These are phyloP conservation scores for Aspergillus olivimuriae DNA, from an alignment of 495 filamentous ascomycete genomes.

Conservation along the genomic window DNA sequence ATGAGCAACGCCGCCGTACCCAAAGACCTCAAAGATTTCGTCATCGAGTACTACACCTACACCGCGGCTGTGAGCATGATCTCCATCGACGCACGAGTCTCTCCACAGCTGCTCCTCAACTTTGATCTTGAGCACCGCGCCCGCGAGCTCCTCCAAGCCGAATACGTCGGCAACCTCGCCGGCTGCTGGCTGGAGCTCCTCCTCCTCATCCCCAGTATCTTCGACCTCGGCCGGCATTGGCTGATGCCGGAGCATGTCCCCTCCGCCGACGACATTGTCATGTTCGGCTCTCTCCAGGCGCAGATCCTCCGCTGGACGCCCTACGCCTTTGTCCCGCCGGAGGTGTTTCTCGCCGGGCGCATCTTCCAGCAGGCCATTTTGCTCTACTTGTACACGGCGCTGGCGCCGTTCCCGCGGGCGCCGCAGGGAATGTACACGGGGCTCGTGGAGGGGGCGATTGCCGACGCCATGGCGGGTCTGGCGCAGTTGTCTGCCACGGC, in stretches of 20 bases:
- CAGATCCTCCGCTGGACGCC: conserved; percentile 31
- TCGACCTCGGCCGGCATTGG: conserved; percentile 35
- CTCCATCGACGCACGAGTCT: conserved; percentile 32
- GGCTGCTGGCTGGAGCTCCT: conserved; percentile 33
- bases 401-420: conserved; percentile 21
- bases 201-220: conserved; percentile 31
- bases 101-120: conserved; percentile 28
- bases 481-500: conserved; percentile 20
- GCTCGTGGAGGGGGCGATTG: conserved; percentile 21
- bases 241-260: conserved; percentile 25
- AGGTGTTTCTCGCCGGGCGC: conserved; percentile 28
- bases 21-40: conserved; percentile 32
- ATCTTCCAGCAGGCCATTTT: conserved; percentile 35
- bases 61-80: conserved; percentile 39
- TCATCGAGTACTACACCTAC: conserved; percentile 35
- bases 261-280: conserved; percentile 33
- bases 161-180: conserved; percentile 32
- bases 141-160: conserved; percentile 20
- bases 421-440: conserved; percentile 28
- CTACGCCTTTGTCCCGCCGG: conserved; percentile 22
- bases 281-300: conserved; percentile 33
- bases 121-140: conserved; percentile 32
- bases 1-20: conserved; percentile 28
- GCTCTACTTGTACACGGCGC: conserved; percentile 30
- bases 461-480: conserved; percentile 27